phyloP scores from a whole-genome alignment of 495 filamentous ascomycete species.

The Staphylotrichum longicolle region DNA sequence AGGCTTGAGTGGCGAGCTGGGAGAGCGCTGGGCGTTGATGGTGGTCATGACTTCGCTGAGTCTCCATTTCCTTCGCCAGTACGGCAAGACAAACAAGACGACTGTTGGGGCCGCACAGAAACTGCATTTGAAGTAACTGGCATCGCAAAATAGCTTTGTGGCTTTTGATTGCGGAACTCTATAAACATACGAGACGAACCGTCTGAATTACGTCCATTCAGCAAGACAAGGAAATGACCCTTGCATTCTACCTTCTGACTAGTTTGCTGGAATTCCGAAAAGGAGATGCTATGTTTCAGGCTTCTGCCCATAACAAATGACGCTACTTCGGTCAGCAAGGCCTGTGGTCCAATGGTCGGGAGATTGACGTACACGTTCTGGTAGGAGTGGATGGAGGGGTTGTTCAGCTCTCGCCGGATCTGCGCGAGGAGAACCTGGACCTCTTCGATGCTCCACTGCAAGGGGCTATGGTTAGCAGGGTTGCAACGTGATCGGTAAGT shows the following conservation, averaged over 20 bases:
- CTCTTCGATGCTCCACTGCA: background rate
- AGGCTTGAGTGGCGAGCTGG: slow-evolving; percentile 15
- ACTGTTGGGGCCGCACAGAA: slow-evolving; percentile 11
- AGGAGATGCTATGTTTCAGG: background rate
- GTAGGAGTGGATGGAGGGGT: background rate
- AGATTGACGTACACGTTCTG: background rate
- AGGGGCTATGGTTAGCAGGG: background rate
- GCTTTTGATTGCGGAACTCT: too few relatives aligned
- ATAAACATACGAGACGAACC: too few relatives aligned
- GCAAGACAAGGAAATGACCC: too few relatives aligned
- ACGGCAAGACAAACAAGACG: slow-evolving; percentile 20
- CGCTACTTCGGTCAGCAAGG: background rate
- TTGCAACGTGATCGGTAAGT: background rate
- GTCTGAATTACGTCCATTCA: too few relatives aligned
- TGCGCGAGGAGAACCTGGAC: background rate
- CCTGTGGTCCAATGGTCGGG: background rate
- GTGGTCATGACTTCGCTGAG: slow-evolving; percentile 17
- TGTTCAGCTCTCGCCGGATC: background rate
- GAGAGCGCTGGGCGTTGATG: slow-evolving; percentile 24
- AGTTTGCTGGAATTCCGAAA: too few relatives aligned
- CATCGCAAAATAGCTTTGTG: too few relatives aligned
- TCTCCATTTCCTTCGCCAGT: slow-evolving; percentile 11
- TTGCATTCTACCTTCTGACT: too few relatives aligned
- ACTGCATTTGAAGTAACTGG: slow-evolving; percentile 13
- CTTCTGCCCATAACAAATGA: background rate